Percentiles rank a stretch among this genome's conserved stretches.
Evolutionary conservation across 805 yeast species (phyloP).

Genomic region (Torulaspora gathmanii): DNA sequence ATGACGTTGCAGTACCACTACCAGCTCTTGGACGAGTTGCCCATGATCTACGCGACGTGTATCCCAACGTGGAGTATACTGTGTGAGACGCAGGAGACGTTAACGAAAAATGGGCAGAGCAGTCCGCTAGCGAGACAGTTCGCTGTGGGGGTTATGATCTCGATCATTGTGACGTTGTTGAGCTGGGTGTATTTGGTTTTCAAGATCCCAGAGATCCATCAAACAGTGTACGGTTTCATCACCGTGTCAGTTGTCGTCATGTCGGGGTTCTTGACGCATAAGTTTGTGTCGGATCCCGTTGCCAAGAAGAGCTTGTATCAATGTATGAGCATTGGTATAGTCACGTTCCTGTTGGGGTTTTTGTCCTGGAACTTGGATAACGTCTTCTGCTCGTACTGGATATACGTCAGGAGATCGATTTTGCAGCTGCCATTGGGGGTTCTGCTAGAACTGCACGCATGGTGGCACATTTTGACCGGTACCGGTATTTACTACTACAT

Average conservation of each 20-base stretch:
- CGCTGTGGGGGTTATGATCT: conserved; percentile 13
- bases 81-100: conserved; percentile 45
- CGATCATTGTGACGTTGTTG: conserved; percentile 17
- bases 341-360: conserved; percentile 67
- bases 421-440: conserved; percentile 81
- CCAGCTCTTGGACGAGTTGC: conserved; percentile 90
- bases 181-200: conserved; percentile 57
- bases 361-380: conserved; percentile 86
- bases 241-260: conserved; percentile 66
- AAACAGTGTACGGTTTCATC: conserved; percentile 72
- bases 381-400: conserved; percentile 62
- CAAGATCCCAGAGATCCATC: conserved; percentile 85
- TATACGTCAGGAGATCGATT: conserved; percentile 51
- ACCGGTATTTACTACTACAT: conserved; percentile 82
- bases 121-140: conserved; percentile 16
- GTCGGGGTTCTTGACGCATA: conserved; percentile 49
- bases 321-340: conserved; percentile 55
- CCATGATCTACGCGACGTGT: conserved; percentile 97
- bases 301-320: conserved; percentile 48
- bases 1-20: conserved; percentile 89
- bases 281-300: conserved; percentile 49
- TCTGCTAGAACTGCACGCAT: conserved; percentile 85
- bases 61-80: conserved; percentile 86
- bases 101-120: conserved; percentile 9
- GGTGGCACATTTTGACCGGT: conserved; percentile 94